phyloP scores from a whole-genome alignment of 495 filamentous ascomycete species.

The Pyrenopolyporus hunteri region DNA sequence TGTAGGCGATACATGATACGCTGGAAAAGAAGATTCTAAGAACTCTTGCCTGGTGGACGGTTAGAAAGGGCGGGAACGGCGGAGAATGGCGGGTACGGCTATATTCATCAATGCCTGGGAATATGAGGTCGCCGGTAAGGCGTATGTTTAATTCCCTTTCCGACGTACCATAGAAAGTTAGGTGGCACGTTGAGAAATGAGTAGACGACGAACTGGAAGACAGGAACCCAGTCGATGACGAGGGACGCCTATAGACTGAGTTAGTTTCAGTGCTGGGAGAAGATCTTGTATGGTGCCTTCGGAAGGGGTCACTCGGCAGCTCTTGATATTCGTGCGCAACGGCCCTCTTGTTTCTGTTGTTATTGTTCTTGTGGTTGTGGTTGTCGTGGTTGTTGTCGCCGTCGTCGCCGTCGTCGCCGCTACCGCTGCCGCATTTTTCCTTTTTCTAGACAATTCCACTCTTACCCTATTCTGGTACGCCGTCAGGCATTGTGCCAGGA shows the following conservation, averaged over 20 bases:
- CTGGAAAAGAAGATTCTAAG: constrained; percentile 57
- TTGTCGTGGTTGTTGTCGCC: too few species aligned
- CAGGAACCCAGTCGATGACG: constrained; percentile 63
- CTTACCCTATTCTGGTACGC: constrained; percentile 69
- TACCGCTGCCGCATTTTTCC: background rate
- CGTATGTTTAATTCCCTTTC: background rate
- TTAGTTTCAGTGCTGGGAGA: constrained; percentile 8
- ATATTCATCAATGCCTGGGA: constrained; percentile 17
- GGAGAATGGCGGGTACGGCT: too few species aligned
- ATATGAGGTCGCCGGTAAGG: background rate
- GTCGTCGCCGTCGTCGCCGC: too few species aligned
- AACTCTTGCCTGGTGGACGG: constrained; percentile 52
- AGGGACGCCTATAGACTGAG: constrained; percentile 51
- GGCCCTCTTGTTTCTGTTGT: too few species aligned
- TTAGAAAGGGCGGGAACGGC: constrained; percentile 22
- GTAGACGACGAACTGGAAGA: constrained; percentile 82
- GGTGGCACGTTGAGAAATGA: constrained; percentile 76
- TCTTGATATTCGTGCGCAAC: too few species aligned
- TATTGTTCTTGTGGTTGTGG: too few species aligned
- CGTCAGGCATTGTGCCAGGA: constrained; percentile 80
- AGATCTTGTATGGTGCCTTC: background rate
- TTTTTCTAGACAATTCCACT: background rate
- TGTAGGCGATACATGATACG: constrained; percentile 48
- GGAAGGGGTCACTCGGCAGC: too few species aligned
- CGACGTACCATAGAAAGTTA: constrained; percentile 83